phyloP scores from a whole-genome alignment of 768 basidiomycete genomes.

The Collybia sp. region DNA sequence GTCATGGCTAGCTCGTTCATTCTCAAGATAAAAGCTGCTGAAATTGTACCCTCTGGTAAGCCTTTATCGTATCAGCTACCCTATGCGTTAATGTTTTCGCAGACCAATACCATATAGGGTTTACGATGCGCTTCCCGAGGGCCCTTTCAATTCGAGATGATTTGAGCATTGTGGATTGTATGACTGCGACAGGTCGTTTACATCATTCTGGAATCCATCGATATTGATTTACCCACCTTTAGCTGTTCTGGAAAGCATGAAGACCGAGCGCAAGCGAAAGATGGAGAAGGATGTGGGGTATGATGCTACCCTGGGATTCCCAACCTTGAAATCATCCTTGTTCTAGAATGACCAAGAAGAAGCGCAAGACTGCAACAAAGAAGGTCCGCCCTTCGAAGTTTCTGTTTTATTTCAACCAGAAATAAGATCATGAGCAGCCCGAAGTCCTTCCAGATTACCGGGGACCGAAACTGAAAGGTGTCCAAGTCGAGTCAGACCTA shows the following conservation, averaged over 20 bases:
- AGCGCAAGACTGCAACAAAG: slow-evolving; percentile 46
- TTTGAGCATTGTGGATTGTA: slow-evolving; percentile 64
- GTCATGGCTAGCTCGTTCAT: slow-evolving; percentile 77
- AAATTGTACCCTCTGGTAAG: slow-evolving; percentile 73
- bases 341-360: slow-evolving; percentile 44
- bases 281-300: slow-evolving; percentile 59
- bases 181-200: slow-evolving; percentile 56
- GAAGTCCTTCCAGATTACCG: slow-evolving; percentile 61
- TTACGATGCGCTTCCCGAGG: slow-evolving; percentile 94
- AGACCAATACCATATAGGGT: slow-evolving; percentile 82
- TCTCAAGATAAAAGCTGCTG: slow-evolving; percentile 88
- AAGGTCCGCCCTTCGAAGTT: slow-evolving; percentile 31
- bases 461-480: slow-evolving; percentile 57
- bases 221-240: neutral
- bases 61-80: slow-evolving; percentile 1
- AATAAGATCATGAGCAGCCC: slow-evolving; percentile 30
- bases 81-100: slow-evolving; percentile 3
- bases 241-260: slow-evolving; percentile 60
- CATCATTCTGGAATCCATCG: neutral
- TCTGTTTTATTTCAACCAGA: neutral
- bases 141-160: slow-evolving; percentile 80
- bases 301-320: slow-evolving; percentile 1
- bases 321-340: neutral
- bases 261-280: slow-evolving; percentile 69
- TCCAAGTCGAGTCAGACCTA: slow-evolving; percentile 56